Percentiles rank a stretch among this genome's conserved stretches.
Conservation (phyloP, 257 asterid genomes). For the Fraxinus pennsylvanica region DNA sequence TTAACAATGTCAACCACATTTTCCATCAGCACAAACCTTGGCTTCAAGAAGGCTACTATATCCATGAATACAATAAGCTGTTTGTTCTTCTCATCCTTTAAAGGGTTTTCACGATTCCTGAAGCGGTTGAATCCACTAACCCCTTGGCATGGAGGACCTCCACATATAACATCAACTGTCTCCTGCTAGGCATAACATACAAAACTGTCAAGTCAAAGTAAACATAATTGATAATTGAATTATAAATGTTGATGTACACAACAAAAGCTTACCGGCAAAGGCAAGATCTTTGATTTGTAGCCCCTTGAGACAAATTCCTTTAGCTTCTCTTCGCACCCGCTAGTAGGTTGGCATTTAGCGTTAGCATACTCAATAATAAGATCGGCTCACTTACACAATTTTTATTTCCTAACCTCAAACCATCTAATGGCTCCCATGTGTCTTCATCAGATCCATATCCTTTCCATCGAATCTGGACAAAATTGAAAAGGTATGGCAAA, state of each 20-base stretch:
- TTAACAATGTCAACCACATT: constrained; percentile 76
- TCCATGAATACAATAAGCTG: constrained; percentile 72
- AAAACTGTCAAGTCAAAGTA: background rate
- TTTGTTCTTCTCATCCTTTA: constrained; percentile 59
- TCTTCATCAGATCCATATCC: constrained; percentile 71
- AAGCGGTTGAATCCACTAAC: constrained; percentile 81
- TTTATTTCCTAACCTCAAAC: constrained; percentile 55
- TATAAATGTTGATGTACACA: background rate
- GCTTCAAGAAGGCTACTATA: constrained; percentile 55
- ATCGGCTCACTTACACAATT: background rate
- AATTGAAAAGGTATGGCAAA: background rate
- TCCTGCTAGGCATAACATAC: constrained; percentile 46
- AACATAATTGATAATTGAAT: background rate
- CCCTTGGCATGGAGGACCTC: constrained; percentile 98
- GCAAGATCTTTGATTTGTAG: constrained; percentile 50
- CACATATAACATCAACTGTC: constrained; percentile 75
- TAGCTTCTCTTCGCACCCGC: constrained; percentile 64
- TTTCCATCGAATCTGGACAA: constrained; percentile 66
- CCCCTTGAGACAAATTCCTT: constrained; percentile 58
- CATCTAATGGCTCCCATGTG: constrained; percentile 83
- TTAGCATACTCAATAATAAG: background rate
- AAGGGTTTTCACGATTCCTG: constrained; percentile 51
- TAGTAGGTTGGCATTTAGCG: constrained; percentile 15
- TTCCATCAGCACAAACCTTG: constrained; percentile 81
- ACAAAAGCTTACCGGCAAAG: constrained; percentile 69